Percentiles rank a stretch among this genome's conserved stretches.
phyloP scores from a whole-genome alignment of 2,329 filamentous ascomycete species.

The Fusarium dimerum region DNA sequence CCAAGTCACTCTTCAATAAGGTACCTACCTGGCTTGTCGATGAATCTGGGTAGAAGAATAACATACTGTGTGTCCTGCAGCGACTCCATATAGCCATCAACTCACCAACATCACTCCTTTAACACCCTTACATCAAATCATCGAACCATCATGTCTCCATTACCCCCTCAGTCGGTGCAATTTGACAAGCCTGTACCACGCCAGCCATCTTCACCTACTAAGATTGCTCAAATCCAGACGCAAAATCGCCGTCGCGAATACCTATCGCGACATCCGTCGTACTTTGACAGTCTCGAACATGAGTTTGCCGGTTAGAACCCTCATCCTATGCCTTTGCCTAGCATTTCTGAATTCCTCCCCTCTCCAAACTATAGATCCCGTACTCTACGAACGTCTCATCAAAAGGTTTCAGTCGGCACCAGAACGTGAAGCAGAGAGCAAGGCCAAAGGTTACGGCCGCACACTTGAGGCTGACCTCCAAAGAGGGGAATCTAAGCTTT shows the following conservation, averaged over 20 bases:
- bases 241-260: slow-evolving; percentile 81
- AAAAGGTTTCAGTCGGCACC: slow-evolving; percentile 72
- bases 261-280: slow-evolving; percentile 70
- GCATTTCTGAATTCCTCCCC: slow-evolving; percentile 9
- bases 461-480: slow-evolving; percentile 76
- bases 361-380: slow-evolving; percentile 58
- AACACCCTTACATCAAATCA: background rate
- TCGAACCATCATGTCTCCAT: slow-evolving; percentile 15
- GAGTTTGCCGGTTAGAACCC: slow-evolving; percentile 50
- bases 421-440: slow-evolving; percentile 74
- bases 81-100: background rate
- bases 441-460: slow-evolving; percentile 74
- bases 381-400: slow-evolving; percentile 80
- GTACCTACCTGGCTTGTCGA: too few relatives aligned
- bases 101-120: background rate
- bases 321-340: background rate
- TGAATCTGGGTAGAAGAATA: too few relatives aligned
- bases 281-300: slow-evolving; percentile 61
- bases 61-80: too few relatives aligned
- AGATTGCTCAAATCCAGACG: slow-evolving; percentile 51
- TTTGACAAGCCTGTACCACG: slow-evolving; percentile 45
- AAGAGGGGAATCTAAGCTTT: slow-evolving; percentile 75
- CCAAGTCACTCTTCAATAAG: too few relatives aligned
- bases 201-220: slow-evolving; percentile 42
- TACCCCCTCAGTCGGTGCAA: background rate